Percentiles rank a stretch among this genome's conserved stretches.
Evolutionary conservation across 345 rosid species (phyloP).

Genomic region (Brassica nigra): DNA sequence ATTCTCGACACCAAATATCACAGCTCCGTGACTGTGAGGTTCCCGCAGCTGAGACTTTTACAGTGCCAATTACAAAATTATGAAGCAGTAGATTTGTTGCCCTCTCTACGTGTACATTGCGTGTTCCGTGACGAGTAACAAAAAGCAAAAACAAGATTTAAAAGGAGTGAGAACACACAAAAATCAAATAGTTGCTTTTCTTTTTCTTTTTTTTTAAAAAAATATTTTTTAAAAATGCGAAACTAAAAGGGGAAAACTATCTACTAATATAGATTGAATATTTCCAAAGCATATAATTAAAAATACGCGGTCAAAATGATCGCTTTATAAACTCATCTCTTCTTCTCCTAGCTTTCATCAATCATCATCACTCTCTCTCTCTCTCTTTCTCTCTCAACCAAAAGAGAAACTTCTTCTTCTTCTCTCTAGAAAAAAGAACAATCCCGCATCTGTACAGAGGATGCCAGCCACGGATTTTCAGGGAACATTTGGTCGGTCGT

Average conservation of each 20-base stretch:
- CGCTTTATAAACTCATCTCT: slow-evolving; percentile 38
- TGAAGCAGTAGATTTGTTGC: background rate
- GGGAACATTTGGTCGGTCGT: slow-evolving; percentile 53
- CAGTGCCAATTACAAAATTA: background rate
- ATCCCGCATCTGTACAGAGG: slow-evolving; percentile 21
- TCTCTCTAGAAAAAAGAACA: background rate
- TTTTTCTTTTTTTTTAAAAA: background rate
- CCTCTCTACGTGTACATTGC: slow-evolving; percentile 26
- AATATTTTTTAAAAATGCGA: background rate
- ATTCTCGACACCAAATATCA: background rate
- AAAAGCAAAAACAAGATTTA: background rate
- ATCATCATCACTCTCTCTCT: slow-evolving; percentile 33
- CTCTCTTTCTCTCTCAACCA: background rate
- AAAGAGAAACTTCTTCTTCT: background rate
- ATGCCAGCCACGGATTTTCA: slow-evolving; percentile 70
- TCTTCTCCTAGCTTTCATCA: slow-evolving; percentile 33
- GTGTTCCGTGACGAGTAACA: slow-evolving; percentile 27
- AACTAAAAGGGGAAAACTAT: background rate
- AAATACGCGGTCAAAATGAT: slow-evolving; percentile 40
- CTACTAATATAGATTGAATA: slow-evolving; percentile 14
- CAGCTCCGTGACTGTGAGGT: background rate
- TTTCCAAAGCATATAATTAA: slow-evolving; percentile 9
- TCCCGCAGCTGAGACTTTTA: background rate
- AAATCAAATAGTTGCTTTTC: background rate
- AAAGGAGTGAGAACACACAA: slow-evolving; percentile 17